Conservation (phyloP, 2,329 filamentous ascomycete genomes). For the Ophiosphaerella narmari region DNA sequence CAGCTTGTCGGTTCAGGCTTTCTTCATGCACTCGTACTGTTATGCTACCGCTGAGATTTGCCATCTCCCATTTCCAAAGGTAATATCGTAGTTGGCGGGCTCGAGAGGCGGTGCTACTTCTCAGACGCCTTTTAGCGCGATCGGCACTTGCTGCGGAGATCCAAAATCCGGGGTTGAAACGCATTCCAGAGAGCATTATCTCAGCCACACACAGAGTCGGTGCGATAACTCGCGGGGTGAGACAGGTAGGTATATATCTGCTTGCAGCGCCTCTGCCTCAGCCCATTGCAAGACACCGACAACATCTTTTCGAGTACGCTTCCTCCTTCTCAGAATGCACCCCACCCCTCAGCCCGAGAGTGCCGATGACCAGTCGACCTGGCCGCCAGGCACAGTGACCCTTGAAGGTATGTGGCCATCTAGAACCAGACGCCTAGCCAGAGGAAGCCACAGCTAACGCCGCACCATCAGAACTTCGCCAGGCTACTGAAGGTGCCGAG, state of each 20-base stretch:
- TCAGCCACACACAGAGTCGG: not conserved
- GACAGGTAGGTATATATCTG: too few relatives aligned
- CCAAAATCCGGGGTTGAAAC: not conserved
- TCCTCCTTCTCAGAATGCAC: conserved; percentile 3
- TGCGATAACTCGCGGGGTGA: not conserved
- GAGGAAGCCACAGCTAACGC: not conserved
- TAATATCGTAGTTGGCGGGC: too few relatives aligned
- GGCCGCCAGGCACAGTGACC: conserved; percentile 13
- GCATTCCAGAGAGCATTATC: not conserved
- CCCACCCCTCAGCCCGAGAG: not conserved
- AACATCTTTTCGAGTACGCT: not conserved
- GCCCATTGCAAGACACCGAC: not conserved
- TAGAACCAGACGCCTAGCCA: too few relatives aligned
- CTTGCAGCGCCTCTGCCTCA: not conserved
- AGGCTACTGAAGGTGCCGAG: not conserved
- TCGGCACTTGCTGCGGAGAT: not conserved
- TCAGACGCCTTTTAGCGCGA: too few relatives aligned
- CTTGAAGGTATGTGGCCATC: conserved; percentile 7
- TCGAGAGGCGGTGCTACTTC: too few relatives aligned
- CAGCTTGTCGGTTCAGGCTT: not conserved
- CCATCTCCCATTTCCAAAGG: too few relatives aligned
- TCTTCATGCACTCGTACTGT: not conserved
- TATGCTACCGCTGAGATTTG: too few relatives aligned
- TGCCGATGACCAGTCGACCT: conserved; percentile 4
- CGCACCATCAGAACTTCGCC: conserved; percentile 3